phyloP scores from a whole-genome alignment of 1,284 basidiomycete species.

The Laetiporus sulphureus region DNA sequence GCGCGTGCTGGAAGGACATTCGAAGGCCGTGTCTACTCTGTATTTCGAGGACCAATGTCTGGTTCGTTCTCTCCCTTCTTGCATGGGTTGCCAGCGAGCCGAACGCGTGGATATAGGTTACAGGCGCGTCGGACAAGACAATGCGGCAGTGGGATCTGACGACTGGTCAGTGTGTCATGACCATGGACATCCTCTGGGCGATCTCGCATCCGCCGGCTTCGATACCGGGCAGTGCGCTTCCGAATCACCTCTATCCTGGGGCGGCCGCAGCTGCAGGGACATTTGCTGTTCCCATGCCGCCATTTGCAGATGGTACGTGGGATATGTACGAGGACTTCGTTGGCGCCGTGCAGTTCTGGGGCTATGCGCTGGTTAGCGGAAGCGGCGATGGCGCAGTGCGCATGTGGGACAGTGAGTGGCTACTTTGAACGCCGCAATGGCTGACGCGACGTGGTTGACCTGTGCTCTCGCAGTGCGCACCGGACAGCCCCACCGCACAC shows the following conservation, averaged over 20 bases:
- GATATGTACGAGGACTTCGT: constrained; percentile 98
- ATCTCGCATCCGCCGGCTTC: constrained; percentile 85
- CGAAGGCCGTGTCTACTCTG: constrained; percentile 85
- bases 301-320: constrained; percentile 86
- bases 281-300: constrained; percentile 81
- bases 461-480: constrained; percentile 83
- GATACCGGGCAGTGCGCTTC: constrained; percentile 32
- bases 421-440: too few relatives aligned
- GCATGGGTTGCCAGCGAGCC: too few relatives aligned
- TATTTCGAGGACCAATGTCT: constrained; percentile 95
- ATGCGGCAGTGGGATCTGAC: constrained; percentile 97
- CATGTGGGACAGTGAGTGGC: constrained; percentile 95
- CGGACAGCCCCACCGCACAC: constrained; percentile 91
- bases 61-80: constrained; percentile 34
- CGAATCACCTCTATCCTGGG: constrained; percentile 45
- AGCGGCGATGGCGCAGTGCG: constrained; percentile 95
- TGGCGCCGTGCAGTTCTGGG: constrained; percentile 98
- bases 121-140: constrained; percentile 97
- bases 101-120: too few relatives aligned
- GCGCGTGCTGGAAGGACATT: constrained; percentile 84
- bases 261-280: constrained; percentile 52
- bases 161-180: constrained; percentile 96
- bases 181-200: constrained; percentile 99
- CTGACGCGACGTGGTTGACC: constrained; percentile 1
- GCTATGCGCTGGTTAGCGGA: constrained; percentile 94